Evolutionary conservation across 2,329 filamentous ascomycete genomes (phyloP), one percentile per base, ranked within the genome.

Genomic region (Aphanocladium album): DNA sequence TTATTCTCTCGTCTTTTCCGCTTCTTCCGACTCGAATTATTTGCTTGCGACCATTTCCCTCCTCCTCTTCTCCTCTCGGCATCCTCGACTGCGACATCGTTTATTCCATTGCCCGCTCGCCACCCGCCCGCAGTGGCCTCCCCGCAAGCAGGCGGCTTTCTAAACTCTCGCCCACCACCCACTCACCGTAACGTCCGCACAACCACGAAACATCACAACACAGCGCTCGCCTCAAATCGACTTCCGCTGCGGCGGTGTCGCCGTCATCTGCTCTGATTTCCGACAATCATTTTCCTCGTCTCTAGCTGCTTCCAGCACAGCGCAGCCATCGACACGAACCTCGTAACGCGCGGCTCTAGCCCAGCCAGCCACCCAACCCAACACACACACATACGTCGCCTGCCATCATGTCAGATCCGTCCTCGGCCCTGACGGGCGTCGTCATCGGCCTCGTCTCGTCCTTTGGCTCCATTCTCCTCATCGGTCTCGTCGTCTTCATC

Each of bases 391-490:
- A 9, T 35, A 16, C 35, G 35, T 21, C 52, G 19, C 33, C 45
- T 43, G 21, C 39, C 39, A 9, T 11, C 54, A 58, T 71, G 47
- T 66, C 74, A 49, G 60, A 61, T 57, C 73, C 76, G 17, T 76
- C 74, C 46, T 80, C 79, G 33, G 80, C 80, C 67, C 73, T 86
- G 66, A 86, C 84, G 65, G 93, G 93, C 73, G 90, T 98, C 69
- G 83, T 98, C 74, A 98, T 99, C 73, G 95, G 93, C 67, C 87
- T 99, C 71, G 82, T 97, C 64, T 96, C 93, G 43, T 96, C 93
- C 16, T 93, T 98, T 75, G 93, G 92, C 64, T 96, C 93, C 43
- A 93, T 93, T 49, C 85, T 90, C 35, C 80, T 97, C 61, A 91
- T 96, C 64, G 88, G 90, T 61, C 74, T 96, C 64, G 78, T 95